Conservation (phyloP, 768 basidiomycete species). For the Trametopsis cervina region DNA sequence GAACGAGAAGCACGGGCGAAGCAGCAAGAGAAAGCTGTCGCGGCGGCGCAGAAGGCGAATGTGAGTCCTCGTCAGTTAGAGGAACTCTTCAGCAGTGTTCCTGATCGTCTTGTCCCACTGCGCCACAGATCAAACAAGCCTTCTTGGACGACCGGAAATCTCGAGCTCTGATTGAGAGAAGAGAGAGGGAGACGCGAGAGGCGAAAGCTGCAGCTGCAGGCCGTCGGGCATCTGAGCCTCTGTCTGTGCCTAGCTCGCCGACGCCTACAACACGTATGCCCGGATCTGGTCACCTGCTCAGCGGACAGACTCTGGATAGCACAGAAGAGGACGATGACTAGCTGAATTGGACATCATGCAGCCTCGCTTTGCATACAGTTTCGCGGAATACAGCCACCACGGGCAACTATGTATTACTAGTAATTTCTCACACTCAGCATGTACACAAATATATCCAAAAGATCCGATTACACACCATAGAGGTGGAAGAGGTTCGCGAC, state of each 20-base stretch:
- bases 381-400: too few species aligned
- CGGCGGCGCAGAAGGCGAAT: constrained; percentile 45
- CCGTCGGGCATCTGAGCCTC: constrained; percentile 10
- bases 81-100: constrained; percentile 2
- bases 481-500: too few species aligned
- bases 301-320: constrained; percentile 8
- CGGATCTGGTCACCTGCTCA: constrained; percentile 32
- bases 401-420: too few species aligned
- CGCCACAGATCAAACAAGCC: constrained; percentile 60
- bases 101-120: background rate
- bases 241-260: background rate
- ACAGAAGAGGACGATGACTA: constrained; percentile 9
- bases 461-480: too few species aligned
- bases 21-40: constrained; percentile 52
- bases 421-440: too few species aligned
- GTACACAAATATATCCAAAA: too few species aligned
- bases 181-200: constrained; percentile 37
- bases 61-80: too few species aligned
- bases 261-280: constrained; percentile 23
- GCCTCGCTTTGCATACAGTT: too few species aligned
- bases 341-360: too few species aligned
- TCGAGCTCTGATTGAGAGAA: constrained; percentile 46
- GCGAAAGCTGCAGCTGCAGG: constrained; percentile 15
- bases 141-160: constrained; percentile 72
- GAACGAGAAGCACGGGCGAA: constrained; percentile 38